Conservation (phyloP, 345 rosid genomes). For the Citrus glauca region DNA sequence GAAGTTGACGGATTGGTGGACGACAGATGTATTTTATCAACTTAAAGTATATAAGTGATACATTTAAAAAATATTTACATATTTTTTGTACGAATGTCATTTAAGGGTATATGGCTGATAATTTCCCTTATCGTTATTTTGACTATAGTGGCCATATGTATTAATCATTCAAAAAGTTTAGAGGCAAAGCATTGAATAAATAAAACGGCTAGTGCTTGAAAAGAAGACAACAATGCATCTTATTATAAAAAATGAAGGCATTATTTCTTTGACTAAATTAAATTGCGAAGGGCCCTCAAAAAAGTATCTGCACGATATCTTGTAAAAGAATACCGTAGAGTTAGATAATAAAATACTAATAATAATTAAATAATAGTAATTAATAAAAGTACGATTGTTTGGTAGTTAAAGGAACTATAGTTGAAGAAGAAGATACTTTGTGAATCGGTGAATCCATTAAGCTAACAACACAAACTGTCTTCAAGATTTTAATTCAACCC, state of each 20-base stretch:
- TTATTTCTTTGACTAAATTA: background rate
- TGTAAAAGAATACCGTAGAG: background rate
- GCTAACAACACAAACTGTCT: constrained; percentile 10
- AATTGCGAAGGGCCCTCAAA: background rate
- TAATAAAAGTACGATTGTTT: background rate
- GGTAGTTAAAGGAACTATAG: constrained; percentile 20
- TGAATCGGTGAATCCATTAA: constrained; percentile 18
- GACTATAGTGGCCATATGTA: background rate
- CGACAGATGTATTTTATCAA: too few species aligned
- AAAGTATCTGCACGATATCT: background rate
- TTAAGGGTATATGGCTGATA: too few species aligned
- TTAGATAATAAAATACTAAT: background rate
- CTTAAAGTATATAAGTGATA: too few species aligned
- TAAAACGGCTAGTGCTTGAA: background rate
- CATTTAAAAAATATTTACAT: too few species aligned
- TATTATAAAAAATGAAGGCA: background rate
- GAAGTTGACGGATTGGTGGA: too few species aligned
- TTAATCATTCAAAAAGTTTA: background rate
- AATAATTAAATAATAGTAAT: too few species aligned
- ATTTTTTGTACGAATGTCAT: too few species aligned
- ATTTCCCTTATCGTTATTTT: background rate
- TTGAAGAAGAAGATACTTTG: constrained; percentile 1
- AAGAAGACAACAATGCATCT: background rate
- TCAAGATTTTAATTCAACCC: background rate
- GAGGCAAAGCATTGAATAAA: constrained; percentile 15